phyloP scores from a whole-genome alignment of 805 yeast species.

The Kodamaea jinghongensis region DNA sequence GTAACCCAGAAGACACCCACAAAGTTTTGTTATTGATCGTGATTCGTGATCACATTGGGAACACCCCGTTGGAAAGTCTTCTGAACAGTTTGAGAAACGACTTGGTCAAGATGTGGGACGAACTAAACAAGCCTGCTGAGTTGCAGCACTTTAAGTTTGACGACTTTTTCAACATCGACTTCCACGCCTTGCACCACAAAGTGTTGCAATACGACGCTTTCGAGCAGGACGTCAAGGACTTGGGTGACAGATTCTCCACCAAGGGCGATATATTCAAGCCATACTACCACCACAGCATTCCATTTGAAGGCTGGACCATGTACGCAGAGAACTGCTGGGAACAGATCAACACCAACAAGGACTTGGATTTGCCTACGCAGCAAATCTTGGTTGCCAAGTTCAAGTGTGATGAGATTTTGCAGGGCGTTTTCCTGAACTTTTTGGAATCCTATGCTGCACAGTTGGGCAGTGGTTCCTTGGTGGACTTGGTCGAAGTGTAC shows the following conservation, averaged over 20 bases:
- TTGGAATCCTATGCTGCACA: conserved; percentile 16
- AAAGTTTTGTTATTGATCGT: conserved; percentile 79
- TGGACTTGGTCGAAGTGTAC: conserved; percentile 43
- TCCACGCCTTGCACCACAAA: conserved; percentile 82
- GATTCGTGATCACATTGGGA: conserved; percentile 87
- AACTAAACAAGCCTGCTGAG: conserved; percentile 69
- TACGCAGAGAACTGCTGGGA: conserved; percentile 93
- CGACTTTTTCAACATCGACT: conserved; percentile 84
- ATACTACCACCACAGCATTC: conserved; percentile 79
- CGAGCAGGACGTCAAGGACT: conserved; percentile 49
- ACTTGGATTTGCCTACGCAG: conserved; percentile 93
- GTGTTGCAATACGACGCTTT: conserved; percentile 76
- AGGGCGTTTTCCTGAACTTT: conserved; percentile 32
- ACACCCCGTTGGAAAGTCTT: conserved; percentile 74
- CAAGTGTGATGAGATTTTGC: conserved; percentile 86
- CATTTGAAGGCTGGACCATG: conserved; percentile 94
- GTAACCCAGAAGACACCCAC: conserved; percentile 48
- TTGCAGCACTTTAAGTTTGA: conserved; percentile 51
- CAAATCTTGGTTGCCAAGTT: conserved; percentile 92
- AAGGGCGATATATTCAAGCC: conserved; percentile 52
- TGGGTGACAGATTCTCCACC: conserved; percentile 62
- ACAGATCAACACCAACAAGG: conserved; percentile 89
- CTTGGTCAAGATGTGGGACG: conserved; percentile 73
- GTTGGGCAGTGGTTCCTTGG: conserved; percentile 24
- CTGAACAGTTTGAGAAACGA: conserved; percentile 68